Evolutionary conservation across 805 yeast species (phyloP).

Genomic region (Wickerhamomyces subpelliculosus): DNA sequence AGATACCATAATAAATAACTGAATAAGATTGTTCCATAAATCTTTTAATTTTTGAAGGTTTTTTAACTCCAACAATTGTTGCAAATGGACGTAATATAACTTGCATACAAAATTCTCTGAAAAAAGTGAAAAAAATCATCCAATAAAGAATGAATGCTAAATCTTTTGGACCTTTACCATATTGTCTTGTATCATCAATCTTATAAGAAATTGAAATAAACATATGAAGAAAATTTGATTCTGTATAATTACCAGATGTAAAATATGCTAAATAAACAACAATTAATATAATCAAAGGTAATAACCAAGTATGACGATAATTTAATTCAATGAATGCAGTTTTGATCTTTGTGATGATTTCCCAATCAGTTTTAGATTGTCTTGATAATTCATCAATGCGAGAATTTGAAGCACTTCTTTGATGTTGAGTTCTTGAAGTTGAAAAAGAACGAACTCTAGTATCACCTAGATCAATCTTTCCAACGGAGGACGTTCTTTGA

Average conservation of each 20-base stretch:
- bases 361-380: slow-evolving; percentile 38
- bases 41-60: slow-evolving; percentile 53
- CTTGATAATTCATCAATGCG: slow-evolving; percentile 28
- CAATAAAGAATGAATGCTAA: slow-evolving; percentile 71
- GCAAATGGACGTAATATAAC: slow-evolving; percentile 72
- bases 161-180: slow-evolving; percentile 86
- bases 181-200: slow-evolving; percentile 54
- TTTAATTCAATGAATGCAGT: slow-evolving; percentile 52
- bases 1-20: slow-evolving; percentile 67
- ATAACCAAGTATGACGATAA: slow-evolving; percentile 62
- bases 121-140: slow-evolving; percentile 83
- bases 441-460: slow-evolving; percentile 58
- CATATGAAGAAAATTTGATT: slow-evolving; percentile 53
- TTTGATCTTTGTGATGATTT: slow-evolving; percentile 48
- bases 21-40: slow-evolving; percentile 93
- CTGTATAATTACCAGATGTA: slow-evolving; percentile 50
- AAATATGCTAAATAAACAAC: slow-evolving; percentile 38
- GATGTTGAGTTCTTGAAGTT: slow-evolving; percentile 49
- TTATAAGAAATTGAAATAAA: slow-evolving; percentile 63
- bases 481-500: slow-evolving; percentile 64
- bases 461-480: slow-evolving; percentile 71
- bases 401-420: slow-evolving; percentile 31
- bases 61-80: slow-evolving; percentile 37
- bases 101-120: slow-evolving; percentile 89
- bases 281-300: slow-evolving; percentile 47